Evolutionary conservation across 176 grass and related monocot species (phyloP), one percentile per base, ranked within the genome.

Genomic region (Paspalum notatum): DNA sequence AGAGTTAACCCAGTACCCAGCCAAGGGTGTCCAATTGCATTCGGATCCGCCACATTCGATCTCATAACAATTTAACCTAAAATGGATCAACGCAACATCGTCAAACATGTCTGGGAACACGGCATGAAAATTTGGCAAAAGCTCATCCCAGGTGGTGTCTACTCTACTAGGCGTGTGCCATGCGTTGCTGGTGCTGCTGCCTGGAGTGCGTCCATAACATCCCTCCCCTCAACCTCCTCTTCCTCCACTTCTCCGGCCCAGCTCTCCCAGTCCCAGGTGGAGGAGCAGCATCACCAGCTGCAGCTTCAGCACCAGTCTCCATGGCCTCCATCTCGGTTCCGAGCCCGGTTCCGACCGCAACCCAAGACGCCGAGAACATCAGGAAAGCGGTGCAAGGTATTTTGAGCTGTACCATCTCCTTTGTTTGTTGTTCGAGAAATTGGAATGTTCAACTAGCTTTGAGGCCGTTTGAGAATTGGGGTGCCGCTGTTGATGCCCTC

Each of bases 251-350:
- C 51, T 50, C 82, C 57, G 41, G 51, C 69, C 53, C 61, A 2
- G 14, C 69, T n/a, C 51, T 68, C 7, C 3, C 57, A 12, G 58
- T 68, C 7, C 3, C 57, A 12, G 58, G 2, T 6, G 38, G 22
- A 5, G 82, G 2, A 6, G 42, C 0, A 25, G 66, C n/a, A 16
- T n/a, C 11, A 49, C 37, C 14, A 53, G n/a, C 25, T 24, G 44
- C 14, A 53, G n/a, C 25, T 24, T 62, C 26, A 4, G 48, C 47
- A 1, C 18, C 38, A 7, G 18, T 7, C 8, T 48, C 84, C 80
- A 97, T 97, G 93, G 91, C 93, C 22, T 91, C 90, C 74, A 88
- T 93, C 66, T 78, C 76, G 0, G 73, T 97, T n/a, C 93, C 90
- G 3, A 14, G 61, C 56, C 77, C 73, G 1, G 68, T 68, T n/a